Evolutionary conservation across 768 basidiomycete species (phyloP), one percentile per base, ranked within the genome.

Genomic region (Tephrocybe sp.): DNA sequence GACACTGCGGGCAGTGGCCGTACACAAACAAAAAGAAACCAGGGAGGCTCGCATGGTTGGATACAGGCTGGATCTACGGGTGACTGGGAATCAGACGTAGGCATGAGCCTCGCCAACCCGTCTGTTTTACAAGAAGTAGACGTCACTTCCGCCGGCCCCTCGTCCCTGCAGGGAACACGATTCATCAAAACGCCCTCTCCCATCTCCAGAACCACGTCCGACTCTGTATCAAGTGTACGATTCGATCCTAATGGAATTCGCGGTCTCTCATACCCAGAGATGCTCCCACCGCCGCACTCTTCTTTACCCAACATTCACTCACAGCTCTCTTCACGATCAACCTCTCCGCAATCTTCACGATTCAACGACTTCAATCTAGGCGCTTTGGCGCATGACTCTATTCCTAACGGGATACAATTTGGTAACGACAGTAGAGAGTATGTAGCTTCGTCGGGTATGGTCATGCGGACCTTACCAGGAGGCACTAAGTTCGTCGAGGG

Each of bases 401-500:
- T 59, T 19, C 59, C 60, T 9, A 22, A 19, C 12, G 19, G 15
- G 5, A 9, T 47, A 32, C 26, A 27, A n/a, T 39, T 48, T 15
- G 53, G 49, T 8, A 36, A 22, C 24, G 56, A 49, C 30, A 45
- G 47, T 52, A 53, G 39, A 32, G 55, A 54, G 24, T 59, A 53
- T 28, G 31, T 51, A 37, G 41, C 51, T 9, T 58, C 59, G 28
- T 50, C 53, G 25, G 61, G 42, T 53, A 53, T 51, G 38, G 65
- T 72, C 18, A 55, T 69, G 54, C 68, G 66, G 55, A 73, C 76
- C 9, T 70, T 75, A 27, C 58, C 59, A 44, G 69, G 69, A n/a
- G 78, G 77, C 12, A 73, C 76, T 15, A 80, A 74, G 60, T 80
- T 80, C 49, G 62, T 79, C 22, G 78, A 79, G 56, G 66, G 55